Evolutionary conservation across 306 rosid genomes (phyloP).

Genomic region (Prunus mume): DNA sequence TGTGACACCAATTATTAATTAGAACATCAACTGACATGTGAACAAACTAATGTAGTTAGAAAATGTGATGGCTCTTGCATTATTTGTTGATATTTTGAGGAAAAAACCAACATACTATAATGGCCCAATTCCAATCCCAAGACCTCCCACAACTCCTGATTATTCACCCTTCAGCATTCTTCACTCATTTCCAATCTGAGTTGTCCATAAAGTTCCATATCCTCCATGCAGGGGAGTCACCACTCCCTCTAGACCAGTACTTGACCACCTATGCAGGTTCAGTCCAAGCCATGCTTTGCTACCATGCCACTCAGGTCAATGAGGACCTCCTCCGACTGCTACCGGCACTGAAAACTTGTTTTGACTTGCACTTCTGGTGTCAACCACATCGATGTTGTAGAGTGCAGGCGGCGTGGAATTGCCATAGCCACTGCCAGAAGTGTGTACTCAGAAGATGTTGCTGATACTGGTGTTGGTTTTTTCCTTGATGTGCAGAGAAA

Average conservation of each 20-base stretch:
- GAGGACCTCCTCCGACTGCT: conserved; percentile 11
- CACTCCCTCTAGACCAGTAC: too few relatives aligned
- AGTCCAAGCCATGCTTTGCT: conserved; percentile 26
- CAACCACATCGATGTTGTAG: neutral
- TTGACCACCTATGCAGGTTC: conserved; percentile 9
- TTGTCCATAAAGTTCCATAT: too few relatives aligned
- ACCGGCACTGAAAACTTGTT: neutral
- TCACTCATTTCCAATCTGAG: too few relatives aligned
- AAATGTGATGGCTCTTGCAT: too few relatives aligned
- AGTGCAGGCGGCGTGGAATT: conserved; percentile 15
- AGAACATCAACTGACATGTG: too few relatives aligned
- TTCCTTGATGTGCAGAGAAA: conserved; percentile 36
- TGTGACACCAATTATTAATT: too few relatives aligned
- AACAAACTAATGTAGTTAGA: too few relatives aligned
- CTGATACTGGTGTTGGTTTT: conserved; percentile 42
- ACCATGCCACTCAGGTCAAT: neutral
- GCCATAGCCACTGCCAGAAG: conserved; percentile 28
- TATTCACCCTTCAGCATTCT: too few relatives aligned
- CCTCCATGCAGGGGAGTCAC: too few relatives aligned
- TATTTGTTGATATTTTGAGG: too few relatives aligned
- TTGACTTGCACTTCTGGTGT: neutral
- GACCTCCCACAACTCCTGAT: conserved; percentile 28
- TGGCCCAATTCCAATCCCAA: neutral
- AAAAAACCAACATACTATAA: neutral
- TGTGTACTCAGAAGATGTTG: conserved; percentile 36